Base-by-base conservation (phyloP, 495 filamentous ascomycete genomes). In the Trichoderma asperelloides region DNA sequence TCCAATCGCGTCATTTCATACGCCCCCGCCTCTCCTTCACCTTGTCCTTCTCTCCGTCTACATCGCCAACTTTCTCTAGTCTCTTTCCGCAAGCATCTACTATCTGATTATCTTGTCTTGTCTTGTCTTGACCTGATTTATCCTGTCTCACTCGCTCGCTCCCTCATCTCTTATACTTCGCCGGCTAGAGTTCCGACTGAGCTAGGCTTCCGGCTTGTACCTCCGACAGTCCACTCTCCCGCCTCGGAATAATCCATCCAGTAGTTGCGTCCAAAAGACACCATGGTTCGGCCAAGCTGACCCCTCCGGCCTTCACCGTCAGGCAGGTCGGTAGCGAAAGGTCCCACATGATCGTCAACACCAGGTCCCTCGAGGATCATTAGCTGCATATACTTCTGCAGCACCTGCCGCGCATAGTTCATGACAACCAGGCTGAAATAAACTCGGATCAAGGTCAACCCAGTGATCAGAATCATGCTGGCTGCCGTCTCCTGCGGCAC, bases 371-470 rank as follows among this genome's bases (percentile, higher is more conserved):
- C 70, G 0, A 67, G 79, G 69, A 79, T 76, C 27, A 78, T 77
- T 51, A 84, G 73, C 70, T 82, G 82, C n/a, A 82, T 73, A 66
- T 86, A 82, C 51, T 82, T 79, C 33, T 90, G 84, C 60, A 97
- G 76, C 13, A 90, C 85, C 67, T 85, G 80, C 63, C 92, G 84
- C 15, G 93, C 91, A 73, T 88, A 93, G 21, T 91, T 87, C 71
- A 93, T 84, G 74, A 96, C 84, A 51, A 96, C 83, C 28, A 96
- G 79, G 60, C 88, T 82, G 70, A 92, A 91, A 75, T 96, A 97
- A 15, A 88, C 67, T 28, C 93, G 81, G 15, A 96, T 73, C 2
- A 84, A 75, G 85, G 89, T 95, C 41, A 97, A 81, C 9, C 82
- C 71, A 7, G 83, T 81, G 68, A 96, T 89, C 63, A 94, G 83